Conservation (phyloP, 352 stramenopile genomes). For the Pythium utonaiense region DNA sequence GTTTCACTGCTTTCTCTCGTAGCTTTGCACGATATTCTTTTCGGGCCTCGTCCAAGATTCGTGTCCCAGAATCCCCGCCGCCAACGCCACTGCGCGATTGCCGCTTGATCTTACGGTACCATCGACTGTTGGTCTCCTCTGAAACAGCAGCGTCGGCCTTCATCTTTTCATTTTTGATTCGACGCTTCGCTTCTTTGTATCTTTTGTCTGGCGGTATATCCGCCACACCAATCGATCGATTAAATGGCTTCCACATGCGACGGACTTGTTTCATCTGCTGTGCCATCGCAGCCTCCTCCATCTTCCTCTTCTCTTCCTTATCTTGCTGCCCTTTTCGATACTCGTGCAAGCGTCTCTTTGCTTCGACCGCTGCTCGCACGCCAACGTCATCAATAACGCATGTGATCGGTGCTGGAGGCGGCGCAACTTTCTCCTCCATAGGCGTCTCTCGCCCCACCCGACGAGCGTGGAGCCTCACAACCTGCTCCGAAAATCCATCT, state of each 20-base stretch:
- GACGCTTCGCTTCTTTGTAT: conserved; percentile 22
- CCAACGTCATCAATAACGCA: background rate
- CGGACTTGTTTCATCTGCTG: conserved; percentile 28
- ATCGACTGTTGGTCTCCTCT: conserved; percentile 7
- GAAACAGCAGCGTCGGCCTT: conserved; percentile 5
- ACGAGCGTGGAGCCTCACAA: conserved; percentile 10
- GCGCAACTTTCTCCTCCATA: background rate
- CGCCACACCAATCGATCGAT: conserved; percentile 35
- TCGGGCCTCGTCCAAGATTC: conserved; percentile 15
- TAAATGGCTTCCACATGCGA: conserved; percentile 35
- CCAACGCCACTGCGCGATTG: background rate
- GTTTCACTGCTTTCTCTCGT: background rate
- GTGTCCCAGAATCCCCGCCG: conserved; percentile 6
- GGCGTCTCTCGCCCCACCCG: background rate
- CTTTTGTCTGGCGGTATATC: conserved; percentile 34
- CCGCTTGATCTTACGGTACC: conserved; percentile 19
- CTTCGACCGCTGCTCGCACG: background rate
- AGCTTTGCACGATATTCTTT: conserved; percentile 2
- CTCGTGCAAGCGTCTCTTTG: conserved; percentile 5
- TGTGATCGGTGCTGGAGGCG: background rate
- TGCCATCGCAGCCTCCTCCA: background rate
- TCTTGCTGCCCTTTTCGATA: conserved; percentile 2
- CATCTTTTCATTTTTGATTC: conserved; percentile 3
- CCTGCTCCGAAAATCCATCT: background rate
- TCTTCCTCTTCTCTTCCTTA: conserved; percentile 1